Conservation (phyloP, 768 basidiomycete genomes). For the Cystofilobasidium bisporidii region DNA sequence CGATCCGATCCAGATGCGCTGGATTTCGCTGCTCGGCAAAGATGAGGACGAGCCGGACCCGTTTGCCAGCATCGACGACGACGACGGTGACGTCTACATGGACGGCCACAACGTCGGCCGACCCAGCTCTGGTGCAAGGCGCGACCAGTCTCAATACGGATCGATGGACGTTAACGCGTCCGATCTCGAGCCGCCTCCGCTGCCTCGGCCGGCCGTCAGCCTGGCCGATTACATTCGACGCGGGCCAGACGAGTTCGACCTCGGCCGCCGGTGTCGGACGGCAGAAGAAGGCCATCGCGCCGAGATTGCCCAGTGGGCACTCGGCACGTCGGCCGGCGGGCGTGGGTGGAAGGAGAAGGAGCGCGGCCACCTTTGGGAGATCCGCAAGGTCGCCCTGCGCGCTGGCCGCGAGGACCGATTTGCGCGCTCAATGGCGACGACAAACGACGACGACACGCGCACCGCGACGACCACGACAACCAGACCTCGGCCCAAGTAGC, state of each 20-base stretch:
- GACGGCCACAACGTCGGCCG: constrained; percentile 52
- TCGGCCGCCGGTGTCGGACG: constrained; percentile 48
- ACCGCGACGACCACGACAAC: no score
- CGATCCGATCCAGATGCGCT: constrained; percentile 87
- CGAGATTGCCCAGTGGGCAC: constrained; percentile 74
- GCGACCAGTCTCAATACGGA: constrained; percentile 39
- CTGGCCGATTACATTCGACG: constrained; percentile 12
- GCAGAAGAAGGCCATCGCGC: constrained; percentile 73
- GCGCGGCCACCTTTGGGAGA: constrained; percentile 12
- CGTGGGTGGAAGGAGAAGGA: neutral
- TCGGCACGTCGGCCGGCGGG: neutral
- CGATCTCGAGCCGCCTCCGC: constrained; percentile 23
- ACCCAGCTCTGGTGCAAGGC: constrained; percentile 35
- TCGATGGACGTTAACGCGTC: neutral
- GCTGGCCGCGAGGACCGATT: neutral
- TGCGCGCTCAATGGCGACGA: neutral
- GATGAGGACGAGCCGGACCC: constrained; percentile 92
- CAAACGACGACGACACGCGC: no score
- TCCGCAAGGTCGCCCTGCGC: constrained; percentile 15
- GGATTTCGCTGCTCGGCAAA: constrained; percentile 68
- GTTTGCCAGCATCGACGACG: constrained; percentile 86
- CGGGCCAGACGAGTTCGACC: constrained; percentile 11
- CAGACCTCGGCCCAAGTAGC: no score
- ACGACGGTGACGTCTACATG: constrained; percentile 65
- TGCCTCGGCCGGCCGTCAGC: constrained; percentile 40